Evolutionary conservation across 306 rosid genomes (phyloP), one percentile per base, ranked within the genome.

Genomic region (Betula pendula): DNA sequence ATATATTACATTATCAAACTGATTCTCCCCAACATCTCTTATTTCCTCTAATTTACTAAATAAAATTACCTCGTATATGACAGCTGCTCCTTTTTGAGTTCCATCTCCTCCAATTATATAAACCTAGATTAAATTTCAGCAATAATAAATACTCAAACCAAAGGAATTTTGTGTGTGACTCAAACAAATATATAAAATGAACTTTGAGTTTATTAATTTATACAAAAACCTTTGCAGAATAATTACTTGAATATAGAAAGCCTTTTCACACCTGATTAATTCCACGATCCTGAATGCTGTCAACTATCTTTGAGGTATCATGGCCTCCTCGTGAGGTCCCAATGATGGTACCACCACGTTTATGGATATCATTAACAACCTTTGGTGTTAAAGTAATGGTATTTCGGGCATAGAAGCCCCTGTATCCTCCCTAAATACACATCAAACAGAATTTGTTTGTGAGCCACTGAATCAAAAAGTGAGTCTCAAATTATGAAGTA

Each of bases 271-370:
- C 89, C 75, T 85, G 89, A 77, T 85, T 85, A 72, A 85, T 85
- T 50, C 86, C 86, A 38, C 86, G 86, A 82, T 85, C 89, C 67
- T 85, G 82, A 77, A 85, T 85, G 86, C 89, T 85, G 75, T 85
- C 89, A 76, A 85, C 89, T 19, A 85, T 85, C 82, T 85, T 85
- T 0, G 78, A 70, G 12, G 84, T 82, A 78, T 85, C 86, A 56
- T 85, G 84, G 71, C 89, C 89, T 45, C 89, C 86, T 16, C 89
- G 80, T 3, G 89, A 85, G 43, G 89, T 79, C 68, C 89, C 89
- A 73, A 85, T 72, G 63, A 85, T 85, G n/a, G 89, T 85, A 70
- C 89, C 89, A 20, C 89, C 89, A 50, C 89, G 89, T 79, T 85
- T 85, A 71, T 85, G 86, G 51, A 85, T 85, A 72, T 85, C 86